Evolutionary conservation across 352 stramenopile genomes (phyloP), one percentile per base, ranked within the genome.

Genomic region (Phytopythium mirpurense): DNA sequence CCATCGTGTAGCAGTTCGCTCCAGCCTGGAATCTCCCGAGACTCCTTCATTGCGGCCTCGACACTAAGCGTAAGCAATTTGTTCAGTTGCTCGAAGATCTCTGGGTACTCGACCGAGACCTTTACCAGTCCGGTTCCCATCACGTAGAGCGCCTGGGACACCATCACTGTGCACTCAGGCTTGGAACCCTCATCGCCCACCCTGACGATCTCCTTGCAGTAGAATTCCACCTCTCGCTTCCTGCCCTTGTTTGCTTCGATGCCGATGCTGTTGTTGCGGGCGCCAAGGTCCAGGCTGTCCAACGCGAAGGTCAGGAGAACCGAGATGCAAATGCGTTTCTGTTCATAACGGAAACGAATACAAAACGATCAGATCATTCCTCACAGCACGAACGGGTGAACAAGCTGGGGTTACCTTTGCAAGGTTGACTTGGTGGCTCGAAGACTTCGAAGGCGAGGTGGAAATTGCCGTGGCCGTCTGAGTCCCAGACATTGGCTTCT

Each of bases 151-250:
- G 73, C 66, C 32, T 90, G 65, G 9, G 65, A 62, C 2, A 73
- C 42, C 9, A 82, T 40, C 6, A 77, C 54, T 32, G 67, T 54
- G 51, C 59, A 60, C 38, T 61, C 57, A 16, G 62, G 44, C 5
- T 69, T 23, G 5, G 5, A 21, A 5, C 23, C 23, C 3, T 47
- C 41, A 26, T 23, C 41, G 14, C 41, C 65, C 43, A 77, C 51
- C 3, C 65, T 67, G 27, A 62, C 36, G 52, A 93, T 75, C 53
- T 93, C 83, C 34, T 87, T 90, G 57, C 70, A 83, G 48, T 87
- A 93, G 64, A 86, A 90, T 9, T 88, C 71, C 14, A 86, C 53
- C 27, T 91, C 79, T 14, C 80, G 72, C 38, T 85, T 79, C 51
- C 90, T 60, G 34, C 71, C 68, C 49, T 73, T 66, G 40, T 84